Percentiles rank a stretch among this genome's conserved stretches.
Evolutionary conservation across 805 yeast species (phyloP).

Genomic region (Candida sakaeoensis): DNA sequence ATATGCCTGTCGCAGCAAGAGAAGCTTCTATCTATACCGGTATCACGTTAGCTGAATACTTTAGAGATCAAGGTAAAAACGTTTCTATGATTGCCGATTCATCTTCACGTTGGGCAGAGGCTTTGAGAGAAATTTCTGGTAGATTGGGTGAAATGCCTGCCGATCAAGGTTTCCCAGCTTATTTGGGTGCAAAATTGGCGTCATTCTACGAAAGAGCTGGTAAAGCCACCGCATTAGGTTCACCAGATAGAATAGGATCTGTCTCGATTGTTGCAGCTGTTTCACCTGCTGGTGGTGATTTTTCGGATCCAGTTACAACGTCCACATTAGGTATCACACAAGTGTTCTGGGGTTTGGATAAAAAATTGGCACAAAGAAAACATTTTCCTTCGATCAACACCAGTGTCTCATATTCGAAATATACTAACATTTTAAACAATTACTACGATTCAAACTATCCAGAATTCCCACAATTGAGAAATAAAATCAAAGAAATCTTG

Average conservation of each 20-base stretch:
- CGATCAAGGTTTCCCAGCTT: slow-evolving; percentile 99
- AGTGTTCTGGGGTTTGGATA: slow-evolving; percentile 99
- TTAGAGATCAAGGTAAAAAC: slow-evolving; percentile 99
- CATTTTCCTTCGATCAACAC: slow-evolving; percentile 99
- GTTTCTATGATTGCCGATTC: slow-evolving; percentile 99
- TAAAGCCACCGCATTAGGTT: slow-evolving; percentile 89
- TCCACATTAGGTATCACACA: slow-evolving; percentile 99
- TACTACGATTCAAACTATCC: slow-evolving; percentile 85
- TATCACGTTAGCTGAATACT: slow-evolving; percentile 96
- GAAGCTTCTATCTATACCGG: slow-evolving; percentile 99
- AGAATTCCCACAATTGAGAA: slow-evolving; percentile 87
- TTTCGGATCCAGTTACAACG: slow-evolving; percentile 99
- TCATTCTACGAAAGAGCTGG: slow-evolving; percentile 99
- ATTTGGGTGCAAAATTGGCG: slow-evolving; percentile 97
- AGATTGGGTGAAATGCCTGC: slow-evolving; percentile 99
- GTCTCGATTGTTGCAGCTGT: slow-evolving; percentile 99
- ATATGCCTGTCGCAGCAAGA: slow-evolving; percentile 99
- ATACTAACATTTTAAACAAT: slow-evolving; percentile 80
- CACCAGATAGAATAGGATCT: slow-evolving; percentile 94
- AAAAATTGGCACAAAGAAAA: slow-evolving; percentile 98
- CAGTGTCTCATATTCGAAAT: slow-evolving; percentile 93
- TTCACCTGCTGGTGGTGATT: slow-evolving; percentile 99
- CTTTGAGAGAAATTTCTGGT: slow-evolving; percentile 99
- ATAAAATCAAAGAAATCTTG: slow-evolving; percentile 88
- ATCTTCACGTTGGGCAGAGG: slow-evolving; percentile 99